Evolutionary conservation across 768 basidiomycete genomes (phyloP), one percentile per base, ranked within the genome.

Genomic region (Sistotremastrum niveocremeum): DNA sequence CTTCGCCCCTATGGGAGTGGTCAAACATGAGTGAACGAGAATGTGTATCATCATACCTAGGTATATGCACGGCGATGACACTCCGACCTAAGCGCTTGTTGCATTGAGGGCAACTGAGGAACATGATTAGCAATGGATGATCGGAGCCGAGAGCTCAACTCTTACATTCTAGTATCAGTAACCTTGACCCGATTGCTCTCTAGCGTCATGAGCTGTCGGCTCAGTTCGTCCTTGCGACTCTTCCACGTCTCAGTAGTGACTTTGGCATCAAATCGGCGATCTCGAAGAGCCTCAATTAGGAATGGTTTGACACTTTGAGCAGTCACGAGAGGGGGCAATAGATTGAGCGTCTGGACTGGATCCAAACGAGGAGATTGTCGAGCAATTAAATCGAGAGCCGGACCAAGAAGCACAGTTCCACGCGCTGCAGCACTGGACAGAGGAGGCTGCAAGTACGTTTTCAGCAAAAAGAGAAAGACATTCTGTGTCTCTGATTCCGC

Each of bases 61-160:
- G 93, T 6, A 81, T 70, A 68, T 97, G 93, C 2, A 94, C 86
- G 0, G 90, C 89, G 53, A 98, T 93, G 34, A 93, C 90, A 50
- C 87, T 91, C 52, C 80, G 82, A 4, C 93, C 93, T 28, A 98
- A 66, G 10, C 93, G 77, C 56, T 98, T 97, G 58, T 91, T 86
- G 57, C 94, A 97, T 60, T 93, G 86, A 1, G 93, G 93, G 54
- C 93, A 98, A 63, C 91, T 94, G 52, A 10, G 49, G 46, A 48
- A 40, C 43, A 20, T 12, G 46, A 12, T 41, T 41, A 46, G 45
- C 46, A 11, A 41, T 36, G 42, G 41, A 33, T 10, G 38, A 42
- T 40, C 33, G 8, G 37, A 8, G 7, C 10, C 7, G 30, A 34
- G 41, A 9, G 34, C 34, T 45, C 8, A 32, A 39, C 4, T 73